Conservation (phyloP, 805 yeast genomes). For the Monosporozyma unispora region DNA sequence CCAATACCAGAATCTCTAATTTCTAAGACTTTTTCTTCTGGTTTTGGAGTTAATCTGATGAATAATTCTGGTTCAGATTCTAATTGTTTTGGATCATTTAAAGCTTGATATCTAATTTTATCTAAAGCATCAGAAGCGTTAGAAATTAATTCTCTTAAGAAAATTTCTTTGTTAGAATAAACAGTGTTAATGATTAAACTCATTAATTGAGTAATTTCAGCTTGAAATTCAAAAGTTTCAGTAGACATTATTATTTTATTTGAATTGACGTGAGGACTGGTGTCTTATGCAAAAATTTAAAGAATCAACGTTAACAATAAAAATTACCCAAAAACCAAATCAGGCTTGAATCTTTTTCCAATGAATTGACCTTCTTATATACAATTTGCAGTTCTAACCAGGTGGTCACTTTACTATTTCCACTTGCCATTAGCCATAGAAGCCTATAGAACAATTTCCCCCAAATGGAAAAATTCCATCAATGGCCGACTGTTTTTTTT, state of each 20-base stretch:
- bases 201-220: slow-evolving; percentile 99
- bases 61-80: slow-evolving; percentile 94
- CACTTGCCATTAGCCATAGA: background rate
- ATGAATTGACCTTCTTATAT: too few relatives aligned
- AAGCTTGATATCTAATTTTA: slow-evolving; percentile 94
- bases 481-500: background rate
- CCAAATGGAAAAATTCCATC: background rate
- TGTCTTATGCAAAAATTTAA: too few relatives aligned
- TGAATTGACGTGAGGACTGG: background rate
- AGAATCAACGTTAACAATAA: too few relatives aligned
- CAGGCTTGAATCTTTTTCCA: background rate
- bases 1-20: slow-evolving; percentile 99
- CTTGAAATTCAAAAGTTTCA: slow-evolving; percentile 95
- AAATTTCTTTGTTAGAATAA: slow-evolving; percentile 97
- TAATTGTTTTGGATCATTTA: slow-evolving; percentile 82
- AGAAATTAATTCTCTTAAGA: slow-evolving; percentile 96
- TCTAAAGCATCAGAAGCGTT: slow-evolving; percentile 99
- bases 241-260: slow-evolving; percentile 36
- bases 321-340: background rate
- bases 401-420: background rate
- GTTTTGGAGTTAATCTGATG: slow-evolving; percentile 95
- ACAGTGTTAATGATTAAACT: slow-evolving; percentile 99
- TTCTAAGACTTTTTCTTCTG: slow-evolving; percentile 89
- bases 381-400: too few relatives aligned
- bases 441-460: background rate